Percentiles rank a stretch among this genome's conserved stretches.
Conservation (phyloP, 1,284 basidiomycete species). For the Moniliella sp. region DNA sequence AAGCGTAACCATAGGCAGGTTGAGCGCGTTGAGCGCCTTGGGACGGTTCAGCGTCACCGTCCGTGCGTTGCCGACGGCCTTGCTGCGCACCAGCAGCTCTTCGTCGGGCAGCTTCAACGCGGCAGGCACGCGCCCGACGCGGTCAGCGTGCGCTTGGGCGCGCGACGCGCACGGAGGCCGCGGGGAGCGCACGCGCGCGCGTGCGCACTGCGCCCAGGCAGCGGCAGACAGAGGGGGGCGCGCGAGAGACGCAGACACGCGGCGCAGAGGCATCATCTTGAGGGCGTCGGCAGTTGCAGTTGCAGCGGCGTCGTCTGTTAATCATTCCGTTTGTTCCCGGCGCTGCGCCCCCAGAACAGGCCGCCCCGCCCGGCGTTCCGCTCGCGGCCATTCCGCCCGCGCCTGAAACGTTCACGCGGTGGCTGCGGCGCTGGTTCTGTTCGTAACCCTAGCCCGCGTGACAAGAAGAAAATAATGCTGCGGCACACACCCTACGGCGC, state of each 20-base stretch:
- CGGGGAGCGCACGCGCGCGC: not conserved
- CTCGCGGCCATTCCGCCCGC: not conserved
- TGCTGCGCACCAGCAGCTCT: not conserved
- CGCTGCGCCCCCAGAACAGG: too few relatives aligned
- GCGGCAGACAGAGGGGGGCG: not conserved
- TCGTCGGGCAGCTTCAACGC: not conserved
- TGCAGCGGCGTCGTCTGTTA: too few relatives aligned
- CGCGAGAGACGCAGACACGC: not conserved
- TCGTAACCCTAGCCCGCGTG: too few relatives aligned
- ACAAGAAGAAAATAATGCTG: too few relatives aligned
- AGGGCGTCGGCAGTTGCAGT: too few relatives aligned
- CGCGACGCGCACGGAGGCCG: not conserved
- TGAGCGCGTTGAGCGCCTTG: conserved; percentile 63
- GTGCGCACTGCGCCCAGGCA: not conserved
- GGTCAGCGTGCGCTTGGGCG: too few relatives aligned
- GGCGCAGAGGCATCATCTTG: too few relatives aligned
- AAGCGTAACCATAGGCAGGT: conserved; percentile 56
- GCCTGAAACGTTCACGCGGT: not conserved
- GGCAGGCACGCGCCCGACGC: not conserved
- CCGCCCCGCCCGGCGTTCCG: too few relatives aligned
- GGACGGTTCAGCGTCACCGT: conserved; percentile 62
- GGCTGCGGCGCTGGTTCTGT: not conserved
- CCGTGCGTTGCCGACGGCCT: conserved; percentile 34
- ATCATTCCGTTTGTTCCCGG: too few relatives aligned
- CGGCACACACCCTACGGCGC: too few relatives aligned